Evolutionary conservation across 129 eudicot genomes (phyloP).

Genomic region (Smallanthus sonchifolius): DNA sequence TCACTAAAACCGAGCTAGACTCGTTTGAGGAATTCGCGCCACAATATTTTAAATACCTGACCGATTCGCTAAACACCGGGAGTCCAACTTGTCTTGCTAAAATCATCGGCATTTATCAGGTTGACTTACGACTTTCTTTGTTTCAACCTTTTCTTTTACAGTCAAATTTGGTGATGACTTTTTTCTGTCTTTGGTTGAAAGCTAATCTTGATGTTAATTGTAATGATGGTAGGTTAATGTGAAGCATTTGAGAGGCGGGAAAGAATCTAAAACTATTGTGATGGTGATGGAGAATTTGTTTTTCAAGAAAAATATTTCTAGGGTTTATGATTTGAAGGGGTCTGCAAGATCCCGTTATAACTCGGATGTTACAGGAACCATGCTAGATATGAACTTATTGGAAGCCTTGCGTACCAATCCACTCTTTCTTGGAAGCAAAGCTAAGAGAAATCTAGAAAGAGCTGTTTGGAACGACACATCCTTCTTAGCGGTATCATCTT

Average conservation of each 20-base stretch:
- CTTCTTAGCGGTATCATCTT: conserved; percentile 72
- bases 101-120: conserved; percentile 91
- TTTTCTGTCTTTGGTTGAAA: neutral
- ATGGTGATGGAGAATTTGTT: conserved; percentile 97
- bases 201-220: neutral
- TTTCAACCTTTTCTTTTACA: neutral
- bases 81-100: conserved; percentile 98
- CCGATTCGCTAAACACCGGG: conserved; percentile 66
- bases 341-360: conserved; percentile 83
- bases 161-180: neutral
- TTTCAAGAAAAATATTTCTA: conserved; percentile 53
- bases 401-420: conserved; percentile 83
- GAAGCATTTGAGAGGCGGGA: conserved; percentile 67
- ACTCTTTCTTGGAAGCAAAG: conserved; percentile 88
- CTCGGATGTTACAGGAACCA: conserved; percentile 63
- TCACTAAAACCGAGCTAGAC: conserved; percentile 84
- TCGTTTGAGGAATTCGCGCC: conserved; percentile 87
- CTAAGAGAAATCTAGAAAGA: conserved; percentile 79
- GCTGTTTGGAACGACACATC: conserved; percentile 98
- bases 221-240: conserved; percentile 49
- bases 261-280: conserved; percentile 80
- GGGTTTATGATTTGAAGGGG: conserved; percentile 89
- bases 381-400: conserved; percentile 78
- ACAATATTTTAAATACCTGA: conserved; percentile 66
- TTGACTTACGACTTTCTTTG: conserved; percentile 7